phyloP scores from a whole-genome alignment of 2,329 filamentous ascomycete genomes.

The Venturia aucupariae region DNA sequence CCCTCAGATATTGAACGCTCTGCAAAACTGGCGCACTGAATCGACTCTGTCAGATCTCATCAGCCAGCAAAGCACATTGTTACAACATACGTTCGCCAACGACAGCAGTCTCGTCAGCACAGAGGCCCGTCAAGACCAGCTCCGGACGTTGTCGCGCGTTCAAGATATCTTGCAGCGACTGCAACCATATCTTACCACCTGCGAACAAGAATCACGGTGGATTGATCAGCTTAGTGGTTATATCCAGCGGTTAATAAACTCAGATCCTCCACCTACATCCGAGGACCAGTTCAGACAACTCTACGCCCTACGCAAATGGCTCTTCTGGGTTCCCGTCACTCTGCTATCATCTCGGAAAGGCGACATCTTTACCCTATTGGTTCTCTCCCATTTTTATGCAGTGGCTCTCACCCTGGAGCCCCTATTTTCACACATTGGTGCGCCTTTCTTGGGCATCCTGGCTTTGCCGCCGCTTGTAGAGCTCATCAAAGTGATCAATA shows the following conservation, averaged over 20 bases:
- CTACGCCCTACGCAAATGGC: conserved; percentile 79
- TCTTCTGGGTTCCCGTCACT: conserved; percentile 89
- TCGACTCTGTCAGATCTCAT: conserved; percentile 80
- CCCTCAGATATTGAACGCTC: conserved; percentile 70
- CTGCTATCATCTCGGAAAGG: conserved; percentile 68
- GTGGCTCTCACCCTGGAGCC: conserved; percentile 80
- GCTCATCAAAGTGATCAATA: conserved; percentile 66
- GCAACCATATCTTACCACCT: conserved; percentile 33
- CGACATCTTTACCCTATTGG: conserved; percentile 68
- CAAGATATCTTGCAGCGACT: conserved; percentile 35
- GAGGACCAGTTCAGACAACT: conserved; percentile 85
- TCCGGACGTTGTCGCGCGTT: conserved; percentile 31
- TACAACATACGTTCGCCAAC: conserved; percentile 40
- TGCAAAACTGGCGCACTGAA: conserved; percentile 85
- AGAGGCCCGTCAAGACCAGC: conserved; percentile 47
- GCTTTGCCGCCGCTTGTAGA: conserved; percentile 76
- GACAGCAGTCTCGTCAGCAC: conserved; percentile 58
- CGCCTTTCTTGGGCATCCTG: conserved; percentile 63
- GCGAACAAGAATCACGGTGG: conserved; percentile 40
- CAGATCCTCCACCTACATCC: conserved; percentile 40
- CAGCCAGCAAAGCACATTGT: conserved; percentile 53
- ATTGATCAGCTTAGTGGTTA: conserved; percentile 39
- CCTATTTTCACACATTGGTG: conserved; percentile 82
- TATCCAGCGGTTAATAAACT: conserved; percentile 35
- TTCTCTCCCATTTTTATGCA: conserved; percentile 87